Percentiles rank a stretch among this genome's conserved stretches.
phyloP scores from a whole-genome alignment of 176 grass and related monocot genomes.

The Rhynchospora breviuscula region DNA sequence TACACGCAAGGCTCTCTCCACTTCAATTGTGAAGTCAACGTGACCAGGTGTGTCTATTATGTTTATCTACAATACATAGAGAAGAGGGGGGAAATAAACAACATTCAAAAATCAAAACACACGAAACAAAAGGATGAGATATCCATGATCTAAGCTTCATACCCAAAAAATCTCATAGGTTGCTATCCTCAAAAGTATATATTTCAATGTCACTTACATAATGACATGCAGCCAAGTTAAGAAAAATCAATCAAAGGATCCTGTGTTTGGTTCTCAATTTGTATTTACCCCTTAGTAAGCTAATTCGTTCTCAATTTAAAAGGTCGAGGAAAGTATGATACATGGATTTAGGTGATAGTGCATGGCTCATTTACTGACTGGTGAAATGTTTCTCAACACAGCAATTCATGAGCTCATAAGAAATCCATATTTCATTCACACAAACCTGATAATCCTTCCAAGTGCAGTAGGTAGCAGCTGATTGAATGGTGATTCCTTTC shows the following conservation, averaged over 20 bases:
- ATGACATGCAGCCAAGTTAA: not conserved
- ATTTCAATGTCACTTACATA: not conserved
- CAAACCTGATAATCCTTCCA: conserved; percentile 88
- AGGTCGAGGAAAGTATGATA: not conserved
- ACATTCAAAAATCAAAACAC: not conserved
- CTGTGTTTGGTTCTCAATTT: not conserved
- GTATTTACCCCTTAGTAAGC: not conserved
- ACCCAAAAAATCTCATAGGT: not conserved
- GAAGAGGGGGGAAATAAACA: not conserved
- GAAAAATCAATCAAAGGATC: not conserved
- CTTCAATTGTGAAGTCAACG: conserved; percentile 99
- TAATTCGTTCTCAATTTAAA: not conserved
- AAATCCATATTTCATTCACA: not conserved
- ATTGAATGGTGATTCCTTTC: conserved; percentile 97
- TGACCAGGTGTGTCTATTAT: conserved; percentile 99
- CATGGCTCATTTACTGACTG: not conserved
- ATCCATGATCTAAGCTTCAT: not conserved
- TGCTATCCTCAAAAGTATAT: not conserved
- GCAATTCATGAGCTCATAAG: not conserved
- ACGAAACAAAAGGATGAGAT: not conserved
- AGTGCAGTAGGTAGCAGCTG: conserved; percentile 91
- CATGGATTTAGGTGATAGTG: not conserved
- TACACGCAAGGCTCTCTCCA: conserved; percentile 94
- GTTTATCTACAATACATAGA: conserved; percentile 69
- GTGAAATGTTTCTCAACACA: not conserved